A percentile compares a stretch with the other conserved stretches of the same genome.
Conservation (phyloP, 2,329 filamentous ascomycete species). For the Aschersonia sp. region DNA sequence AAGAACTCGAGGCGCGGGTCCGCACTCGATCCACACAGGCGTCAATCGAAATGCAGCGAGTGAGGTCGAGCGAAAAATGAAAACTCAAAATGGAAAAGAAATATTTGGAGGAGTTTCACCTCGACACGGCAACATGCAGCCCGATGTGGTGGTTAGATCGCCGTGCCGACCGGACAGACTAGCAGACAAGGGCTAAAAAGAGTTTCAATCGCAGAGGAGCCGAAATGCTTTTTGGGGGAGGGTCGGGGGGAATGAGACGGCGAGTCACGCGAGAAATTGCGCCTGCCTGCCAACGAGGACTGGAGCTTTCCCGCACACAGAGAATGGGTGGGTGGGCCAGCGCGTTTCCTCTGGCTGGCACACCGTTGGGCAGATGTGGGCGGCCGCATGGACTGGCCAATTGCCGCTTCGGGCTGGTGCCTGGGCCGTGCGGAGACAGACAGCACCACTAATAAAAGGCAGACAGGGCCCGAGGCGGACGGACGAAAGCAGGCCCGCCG, state of each 20-base stretch:
- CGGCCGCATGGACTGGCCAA: background rate
- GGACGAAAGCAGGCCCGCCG: background rate
- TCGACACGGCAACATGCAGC: background rate
- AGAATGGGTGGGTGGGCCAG: no score
- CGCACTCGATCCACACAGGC: no score
- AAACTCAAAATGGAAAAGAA: background rate
- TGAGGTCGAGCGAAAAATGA: background rate
- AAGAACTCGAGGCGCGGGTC: no score
- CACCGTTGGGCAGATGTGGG: background rate
- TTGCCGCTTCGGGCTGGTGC: background rate
- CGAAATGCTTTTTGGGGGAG: no score
- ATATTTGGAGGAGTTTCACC: background rate
- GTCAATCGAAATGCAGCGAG: no score
- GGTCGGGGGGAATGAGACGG: background rate
- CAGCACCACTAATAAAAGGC: background rate
- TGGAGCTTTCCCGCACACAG: background rate
- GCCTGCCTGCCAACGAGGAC: background rate
- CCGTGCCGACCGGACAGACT: background rate
- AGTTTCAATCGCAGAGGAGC: background rate
- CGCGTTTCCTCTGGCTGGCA: background rate
- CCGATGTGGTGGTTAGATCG: background rate
- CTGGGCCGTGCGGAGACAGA: background rate
- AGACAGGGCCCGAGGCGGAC: background rate
- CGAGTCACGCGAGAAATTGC: background rate
- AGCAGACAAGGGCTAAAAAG: background rate